Base-by-base conservation (phyloP, 305 asterid genomes). In the Petunia hybrid region DNA sequence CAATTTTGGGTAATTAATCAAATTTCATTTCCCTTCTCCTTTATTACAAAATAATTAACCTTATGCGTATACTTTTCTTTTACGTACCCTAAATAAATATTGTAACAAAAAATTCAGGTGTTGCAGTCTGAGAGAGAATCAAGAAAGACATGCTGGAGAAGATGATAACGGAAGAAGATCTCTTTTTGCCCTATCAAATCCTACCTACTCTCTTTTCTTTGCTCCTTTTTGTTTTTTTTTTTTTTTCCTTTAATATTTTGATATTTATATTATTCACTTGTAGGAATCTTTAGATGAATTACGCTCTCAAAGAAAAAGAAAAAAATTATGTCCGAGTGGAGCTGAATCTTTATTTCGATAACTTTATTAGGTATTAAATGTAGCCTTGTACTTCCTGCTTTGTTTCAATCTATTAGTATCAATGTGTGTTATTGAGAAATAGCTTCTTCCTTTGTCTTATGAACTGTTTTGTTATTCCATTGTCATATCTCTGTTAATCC, bases 1-100 rank as follows among this genome's bases (percentile, higher is more conserved):
- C 85, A 87, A 81, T 92, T 91, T 91, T 84, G 89, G 93, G 93
- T 85, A 88, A 80, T 74, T 62, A 77, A 77, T 31, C 64, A 43
- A 12, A 4, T 2, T 40, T 67, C 51, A 78, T 75, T 40, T 73
- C 77, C 35, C 61, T 13, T 51, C 62, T 35, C 35, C 1, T 16
- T 31, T 71, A 31, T 71, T 71, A 71, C 43, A 46, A 71, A 69
- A 59, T 1, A 59, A 5, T 6, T 59, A 59, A 4, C 4, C 38
- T 0, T 22, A 62, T 56, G 14, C 14, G n/a, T 10, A 65, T 65
- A 65, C 6, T 71, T 10, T 31, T 10, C 3, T 46, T 70, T 46
- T 5, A 22, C 31, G 31, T 22, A 31, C 16, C 40, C 38, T 5
- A 35, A 36, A 1, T 70, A 46, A 12, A 10, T 5, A 70, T 22